These are phyloP conservation scores for Rhododendron henanense DNA, from an alignment of 148 eudicot genomes.

Conservation along the genomic window DNA sequence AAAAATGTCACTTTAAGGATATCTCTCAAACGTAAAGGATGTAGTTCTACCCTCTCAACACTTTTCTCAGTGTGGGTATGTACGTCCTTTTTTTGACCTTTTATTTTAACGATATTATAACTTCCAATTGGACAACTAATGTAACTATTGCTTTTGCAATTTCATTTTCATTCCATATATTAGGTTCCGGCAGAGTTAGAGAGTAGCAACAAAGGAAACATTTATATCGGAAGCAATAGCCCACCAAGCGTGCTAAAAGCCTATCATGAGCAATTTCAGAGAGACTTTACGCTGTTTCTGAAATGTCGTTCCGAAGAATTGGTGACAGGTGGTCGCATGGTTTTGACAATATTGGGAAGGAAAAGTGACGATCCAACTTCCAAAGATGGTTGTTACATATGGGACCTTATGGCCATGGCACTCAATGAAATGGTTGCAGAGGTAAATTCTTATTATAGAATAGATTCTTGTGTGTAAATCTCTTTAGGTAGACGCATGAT, in stretches of 20 bases:
- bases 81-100: background rate
- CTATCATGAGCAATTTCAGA: constrained; percentile 48
- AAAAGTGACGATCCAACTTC: constrained; percentile 34
- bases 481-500: background rate
- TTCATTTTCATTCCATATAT: background rate
- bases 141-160: background rate
- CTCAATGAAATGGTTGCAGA: constrained; percentile 48
- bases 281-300: constrained; percentile 40
- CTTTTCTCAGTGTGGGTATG: background rate
- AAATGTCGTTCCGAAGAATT: constrained; percentile 44
- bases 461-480: background rate
- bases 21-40: background rate
- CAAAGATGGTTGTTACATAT: constrained; percentile 38
- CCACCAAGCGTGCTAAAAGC: constrained; percentile 40
- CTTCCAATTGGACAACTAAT: background rate
- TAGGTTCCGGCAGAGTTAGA: constrained; percentile 49
- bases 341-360: constrained; percentile 48
- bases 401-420: constrained; percentile 43
- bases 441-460: constrained; percentile 26
- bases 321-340: constrained; percentile 45
- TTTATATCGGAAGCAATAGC: constrained; percentile 42
- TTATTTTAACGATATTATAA: background rate
- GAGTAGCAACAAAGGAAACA: constrained; percentile 38
- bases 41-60: background rate
- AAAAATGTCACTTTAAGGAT: too few species aligned